Percentiles rank a stretch among this genome's conserved stretches.
phyloP scores from a whole-genome alignment of 805 yeast species.

The Yarrowia yakushimensis region DNA sequence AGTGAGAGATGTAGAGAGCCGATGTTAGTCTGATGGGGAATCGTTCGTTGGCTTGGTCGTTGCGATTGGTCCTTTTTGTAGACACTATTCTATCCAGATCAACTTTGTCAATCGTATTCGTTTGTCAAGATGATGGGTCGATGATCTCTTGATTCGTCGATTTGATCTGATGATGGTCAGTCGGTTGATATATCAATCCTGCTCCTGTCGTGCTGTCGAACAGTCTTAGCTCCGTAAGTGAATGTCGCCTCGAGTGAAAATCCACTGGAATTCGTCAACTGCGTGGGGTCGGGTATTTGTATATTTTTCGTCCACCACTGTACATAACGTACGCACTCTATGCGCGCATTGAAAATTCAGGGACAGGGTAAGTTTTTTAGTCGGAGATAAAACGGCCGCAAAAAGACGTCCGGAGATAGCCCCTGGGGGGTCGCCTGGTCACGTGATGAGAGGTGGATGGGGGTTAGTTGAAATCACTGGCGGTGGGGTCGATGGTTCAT shows the following conservation, averaged over 20 bases:
- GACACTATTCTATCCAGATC: no score
- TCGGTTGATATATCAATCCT: no score
- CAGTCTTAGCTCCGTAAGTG: neutral
- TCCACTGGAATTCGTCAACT: neutral
- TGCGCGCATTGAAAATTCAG: slow-evolving; percentile 5
- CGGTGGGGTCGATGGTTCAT: no score
- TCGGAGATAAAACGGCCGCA: neutral
- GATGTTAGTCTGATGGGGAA: neutral
- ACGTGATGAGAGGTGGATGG: neutral
- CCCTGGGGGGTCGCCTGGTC: neutral
- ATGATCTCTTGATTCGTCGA: no score
- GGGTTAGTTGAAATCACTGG: no score
- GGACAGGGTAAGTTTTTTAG: neutral
- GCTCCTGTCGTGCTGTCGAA: no score
- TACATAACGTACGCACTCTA: neutral
- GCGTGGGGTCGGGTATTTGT: neutral
- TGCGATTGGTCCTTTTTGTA: no score
- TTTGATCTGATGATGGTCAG: no score
- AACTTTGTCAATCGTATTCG: no score
- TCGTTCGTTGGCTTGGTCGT: no score
- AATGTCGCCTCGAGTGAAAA: neutral
- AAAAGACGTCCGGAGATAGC: neutral
- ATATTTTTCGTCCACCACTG: no score
- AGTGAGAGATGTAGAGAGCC: neutral
- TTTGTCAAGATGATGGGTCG: no score